Evolutionary conservation across 495 filamentous ascomycete species (phyloP).

Genomic region (Penicillium paxilli): DNA sequence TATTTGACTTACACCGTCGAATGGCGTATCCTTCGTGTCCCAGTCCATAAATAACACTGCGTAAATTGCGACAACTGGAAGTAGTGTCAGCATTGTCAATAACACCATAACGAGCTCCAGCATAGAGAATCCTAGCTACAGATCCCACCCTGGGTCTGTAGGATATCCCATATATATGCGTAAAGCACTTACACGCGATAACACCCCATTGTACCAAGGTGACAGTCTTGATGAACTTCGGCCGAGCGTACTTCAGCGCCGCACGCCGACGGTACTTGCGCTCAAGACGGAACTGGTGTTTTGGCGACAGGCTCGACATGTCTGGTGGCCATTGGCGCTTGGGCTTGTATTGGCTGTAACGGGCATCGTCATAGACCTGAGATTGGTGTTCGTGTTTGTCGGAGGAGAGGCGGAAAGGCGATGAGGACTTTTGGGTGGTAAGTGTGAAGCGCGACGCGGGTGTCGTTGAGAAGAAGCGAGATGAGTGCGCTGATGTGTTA

Average conservation of each 20-base stretch:
- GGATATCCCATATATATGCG: too few relatives aligned
- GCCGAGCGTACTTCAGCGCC: conserved; percentile 71
- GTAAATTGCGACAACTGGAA: conserved; percentile 67
- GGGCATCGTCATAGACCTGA: conserved; percentile 18
- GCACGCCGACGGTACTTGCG: conserved; percentile 67
- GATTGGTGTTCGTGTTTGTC: conserved; percentile 16
- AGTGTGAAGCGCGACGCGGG: conserved; percentile 16
- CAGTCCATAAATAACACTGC: conserved; percentile 78
- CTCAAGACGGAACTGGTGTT: conserved; percentile 75
- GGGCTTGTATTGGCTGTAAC: conserved; percentile 67
- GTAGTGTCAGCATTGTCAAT: too few relatives aligned
- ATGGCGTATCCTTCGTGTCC: conserved; percentile 60
- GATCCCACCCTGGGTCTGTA: too few relatives aligned
- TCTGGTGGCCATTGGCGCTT: conserved; percentile 92
- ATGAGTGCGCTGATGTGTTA: conserved; percentile 1
- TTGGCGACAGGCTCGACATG: conserved; percentile 73
- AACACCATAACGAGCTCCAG: too few relatives aligned
- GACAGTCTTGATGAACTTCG: conserved; percentile 70
- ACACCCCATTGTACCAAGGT: conserved; percentile 68
- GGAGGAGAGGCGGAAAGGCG: conserved; percentile 41
- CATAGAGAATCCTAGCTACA: too few relatives aligned
- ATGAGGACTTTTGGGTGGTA: conserved; percentile 17
- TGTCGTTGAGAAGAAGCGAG: conserved; percentile 20
- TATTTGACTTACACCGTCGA: conserved; percentile 54
- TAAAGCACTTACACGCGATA: conserved; percentile 56